Evolutionary conservation across 225 moss, liverwort and hornwort species (phyloP).

Genomic region (Pseudisothecium myosuroides): DNA sequence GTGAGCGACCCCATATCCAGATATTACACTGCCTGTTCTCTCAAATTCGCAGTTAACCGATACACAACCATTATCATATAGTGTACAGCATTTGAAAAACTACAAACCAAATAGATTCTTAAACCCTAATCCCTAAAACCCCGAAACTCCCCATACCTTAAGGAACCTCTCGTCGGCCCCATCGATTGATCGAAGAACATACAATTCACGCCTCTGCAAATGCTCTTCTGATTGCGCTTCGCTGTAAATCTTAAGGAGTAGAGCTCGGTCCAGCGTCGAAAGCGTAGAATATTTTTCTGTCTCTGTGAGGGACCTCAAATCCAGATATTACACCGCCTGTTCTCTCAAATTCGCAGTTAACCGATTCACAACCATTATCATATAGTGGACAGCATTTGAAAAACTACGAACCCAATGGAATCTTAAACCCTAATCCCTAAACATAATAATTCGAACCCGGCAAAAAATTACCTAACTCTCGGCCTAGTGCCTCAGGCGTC

Average conservation of each 20-base stretch:
- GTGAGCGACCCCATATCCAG: neutral
- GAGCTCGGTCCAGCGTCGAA: too few species aligned
- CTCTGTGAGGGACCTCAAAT: too few species aligned
- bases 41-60: neutral
- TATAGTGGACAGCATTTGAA: too few species aligned
- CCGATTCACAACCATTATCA: too few species aligned
- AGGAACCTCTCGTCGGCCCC: neutral
- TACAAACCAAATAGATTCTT: neutral
- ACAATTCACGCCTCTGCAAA: neutral
- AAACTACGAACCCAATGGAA: too few species aligned
- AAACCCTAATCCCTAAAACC: neutral
- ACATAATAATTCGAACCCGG: neutral
- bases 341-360: too few species aligned
- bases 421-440: neutral
- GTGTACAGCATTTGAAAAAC: neutral
- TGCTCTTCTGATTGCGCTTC: neutral
- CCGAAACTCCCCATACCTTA: neutral
- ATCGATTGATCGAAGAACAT: neutral
- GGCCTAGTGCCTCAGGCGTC: neutral
- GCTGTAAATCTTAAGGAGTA: neutral
- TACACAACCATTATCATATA: neutral
- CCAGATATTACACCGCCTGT: too few species aligned
- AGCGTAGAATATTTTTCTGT: too few species aligned
- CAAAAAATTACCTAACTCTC: too few species aligned
- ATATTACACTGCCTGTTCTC: neutral